Evolutionary conservation across 805 yeast genomes (phyloP).

Genomic region (Saccharomyces jurei): DNA sequence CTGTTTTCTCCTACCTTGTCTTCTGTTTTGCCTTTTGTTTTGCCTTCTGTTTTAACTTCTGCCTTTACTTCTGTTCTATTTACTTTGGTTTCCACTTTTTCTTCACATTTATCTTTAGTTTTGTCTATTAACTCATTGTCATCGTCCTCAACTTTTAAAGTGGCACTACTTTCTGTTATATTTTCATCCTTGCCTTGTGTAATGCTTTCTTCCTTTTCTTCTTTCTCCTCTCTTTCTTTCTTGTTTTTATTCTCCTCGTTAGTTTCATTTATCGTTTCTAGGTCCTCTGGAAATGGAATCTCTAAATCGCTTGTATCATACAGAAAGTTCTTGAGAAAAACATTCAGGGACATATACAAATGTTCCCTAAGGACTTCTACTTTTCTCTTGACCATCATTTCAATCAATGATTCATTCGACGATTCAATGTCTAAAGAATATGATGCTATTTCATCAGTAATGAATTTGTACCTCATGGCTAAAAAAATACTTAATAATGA

Average conservation of each 20-base stretch:
- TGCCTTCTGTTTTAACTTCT: not conserved
- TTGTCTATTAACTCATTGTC: not conserved
- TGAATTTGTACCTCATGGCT: slow-evolving; percentile 60
- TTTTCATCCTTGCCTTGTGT: not conserved
- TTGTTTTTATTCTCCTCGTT: not conserved
- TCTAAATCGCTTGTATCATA: slow-evolving; percentile 3
- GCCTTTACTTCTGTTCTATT: not conserved
- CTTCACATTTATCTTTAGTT: not conserved
- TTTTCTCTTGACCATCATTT: slow-evolving; percentile 50
- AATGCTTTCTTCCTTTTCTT: not conserved
- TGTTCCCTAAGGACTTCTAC: slow-evolving; percentile 80
- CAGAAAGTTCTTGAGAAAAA: slow-evolving; percentile 17
- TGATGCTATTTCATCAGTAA: slow-evolving; percentile 51
- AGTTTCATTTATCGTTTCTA: not conserved
- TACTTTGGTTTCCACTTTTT: not conserved
- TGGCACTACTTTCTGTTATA: too few species aligned
- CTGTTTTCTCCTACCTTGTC: not conserved
- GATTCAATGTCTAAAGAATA: slow-evolving; percentile 14
- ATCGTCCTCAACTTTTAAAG: too few species aligned
- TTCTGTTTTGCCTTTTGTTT: not conserved
- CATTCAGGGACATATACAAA: slow-evolving; percentile 23
- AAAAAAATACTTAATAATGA: slow-evolving; percentile 48
- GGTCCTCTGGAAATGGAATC: slow-evolving; percentile 9
- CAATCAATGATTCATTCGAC: slow-evolving; percentile 17
- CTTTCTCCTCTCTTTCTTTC: too few species aligned